A percentile compares a stretch with the other conserved stretches of the same genome.
Evolutionary conservation across 2,329 filamentous ascomycete species (phyloP).

Genomic region (Elsinoe necatrix): DNA sequence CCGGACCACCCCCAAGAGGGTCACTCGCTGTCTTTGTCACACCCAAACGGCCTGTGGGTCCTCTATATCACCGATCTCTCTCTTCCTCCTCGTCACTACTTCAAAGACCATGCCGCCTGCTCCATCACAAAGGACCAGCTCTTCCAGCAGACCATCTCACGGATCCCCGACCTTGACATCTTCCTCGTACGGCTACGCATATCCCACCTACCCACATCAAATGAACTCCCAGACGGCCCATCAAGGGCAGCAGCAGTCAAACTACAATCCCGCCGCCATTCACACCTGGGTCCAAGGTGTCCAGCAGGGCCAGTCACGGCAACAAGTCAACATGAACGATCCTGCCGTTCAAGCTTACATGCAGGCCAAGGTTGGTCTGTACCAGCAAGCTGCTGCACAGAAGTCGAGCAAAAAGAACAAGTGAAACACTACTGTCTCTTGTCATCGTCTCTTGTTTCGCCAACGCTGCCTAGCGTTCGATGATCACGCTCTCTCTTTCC

Average conservation of each 20-base stretch:
- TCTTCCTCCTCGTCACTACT: neutral
- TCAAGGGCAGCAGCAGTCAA: neutral
- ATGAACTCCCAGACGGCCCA: neutral
- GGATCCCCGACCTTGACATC: slow-evolving; percentile 11
- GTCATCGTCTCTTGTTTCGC: neutral
- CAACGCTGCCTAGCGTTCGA: neutral
- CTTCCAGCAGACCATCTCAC: slow-evolving; percentile 10
- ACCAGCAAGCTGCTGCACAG: slow-evolving; percentile 22
- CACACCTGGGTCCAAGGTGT: slow-evolving; percentile 18
- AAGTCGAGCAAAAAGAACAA: slow-evolving; percentile 12
- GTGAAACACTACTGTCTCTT: slow-evolving; percentile 14
- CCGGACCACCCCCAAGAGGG: neutral
- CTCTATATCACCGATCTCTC: neutral
- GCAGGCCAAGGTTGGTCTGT: slow-evolving; percentile 30
- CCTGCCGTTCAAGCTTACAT: slow-evolving; percentile 29
- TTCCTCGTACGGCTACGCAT: slow-evolving; percentile 9
- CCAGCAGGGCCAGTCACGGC: neutral
- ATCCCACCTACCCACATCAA: neutral
- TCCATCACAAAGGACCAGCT: slow-evolving; percentile 2
- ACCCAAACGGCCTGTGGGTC: slow-evolving; percentile 5
- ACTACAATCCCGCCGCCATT: slow-evolving; percentile 18
- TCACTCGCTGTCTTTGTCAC: slow-evolving; percentile 11
- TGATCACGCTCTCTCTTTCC: neutral
- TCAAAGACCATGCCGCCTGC: slow-evolving; percentile 11
- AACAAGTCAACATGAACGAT: slow-evolving; percentile 18